A percentile compares a stretch with the other conserved stretches of the same genome.
Conservation (phyloP, 1,139 yeast species). For the Kodamaea ohmeri region DNA sequence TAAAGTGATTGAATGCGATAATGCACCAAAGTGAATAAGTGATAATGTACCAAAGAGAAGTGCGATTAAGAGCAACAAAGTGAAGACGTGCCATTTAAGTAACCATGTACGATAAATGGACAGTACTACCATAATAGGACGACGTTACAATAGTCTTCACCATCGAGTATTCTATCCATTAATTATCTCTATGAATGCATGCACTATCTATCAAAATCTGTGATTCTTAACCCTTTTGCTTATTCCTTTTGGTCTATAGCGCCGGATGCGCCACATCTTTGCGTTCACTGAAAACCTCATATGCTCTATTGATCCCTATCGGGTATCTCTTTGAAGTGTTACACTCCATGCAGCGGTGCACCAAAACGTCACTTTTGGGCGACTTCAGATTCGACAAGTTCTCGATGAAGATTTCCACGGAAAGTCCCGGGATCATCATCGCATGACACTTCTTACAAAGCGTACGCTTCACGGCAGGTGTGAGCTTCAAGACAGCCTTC, state of each 20-base stretch:
- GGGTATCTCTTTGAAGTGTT: conserved; percentile 30
- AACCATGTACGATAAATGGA: no score
- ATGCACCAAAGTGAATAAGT: not conserved
- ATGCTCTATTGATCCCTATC: conserved; percentile 31
- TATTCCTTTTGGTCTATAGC: no score
- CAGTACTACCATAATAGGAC: no score
- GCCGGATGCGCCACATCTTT: conserved; percentile 19
- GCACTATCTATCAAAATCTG: no score
- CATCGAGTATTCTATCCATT: no score
- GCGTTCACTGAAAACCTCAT: conserved; percentile 29
- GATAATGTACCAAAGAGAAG: no score
- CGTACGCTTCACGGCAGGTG: conserved; percentile 59
- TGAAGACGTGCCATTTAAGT: no score
- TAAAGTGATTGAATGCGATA: no score
- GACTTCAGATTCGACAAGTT: conserved; percentile 26
- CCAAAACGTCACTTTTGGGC: conserved; percentile 32
- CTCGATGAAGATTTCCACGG: conserved; percentile 31
- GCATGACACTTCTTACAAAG: conserved; percentile 60
- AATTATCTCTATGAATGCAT: no score
- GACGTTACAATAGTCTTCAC: no score
- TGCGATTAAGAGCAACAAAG: no score
- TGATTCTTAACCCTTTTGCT: no score
- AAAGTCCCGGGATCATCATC: conserved; percentile 46
- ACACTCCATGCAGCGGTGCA: conserved; percentile 29
- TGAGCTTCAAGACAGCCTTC: conserved; percentile 58